Base-by-base conservation (phyloP, 2,329 filamentous ascomycete genomes). In the Botryotinia globosa region DNA sequence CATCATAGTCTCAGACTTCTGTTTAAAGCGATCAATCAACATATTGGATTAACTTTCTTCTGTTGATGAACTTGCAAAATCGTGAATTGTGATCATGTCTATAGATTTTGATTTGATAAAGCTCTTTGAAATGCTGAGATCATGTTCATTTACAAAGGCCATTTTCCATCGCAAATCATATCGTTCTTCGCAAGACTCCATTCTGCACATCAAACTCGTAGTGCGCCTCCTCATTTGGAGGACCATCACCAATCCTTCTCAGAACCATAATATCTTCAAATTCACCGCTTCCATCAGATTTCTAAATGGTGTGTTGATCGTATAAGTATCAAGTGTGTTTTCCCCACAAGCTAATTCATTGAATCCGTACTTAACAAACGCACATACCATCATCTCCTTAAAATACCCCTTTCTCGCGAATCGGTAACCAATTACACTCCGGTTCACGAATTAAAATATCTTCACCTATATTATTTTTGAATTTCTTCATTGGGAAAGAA, bases 341-440 rank as follows among this genome's bases (percentile, higher is more conserved):
- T 76, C 56, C 0, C 32, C 68, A 34, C 74, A 75, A 1, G 73
- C 75, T 18, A 80, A 61, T 18, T 72, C 72, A 20, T 70, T 29
- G 20, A 79, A 72, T 22, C 74, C 77, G 61, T 77, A 77, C 42
- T 79, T 75, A 16, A 78, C 32, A 20, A 77, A 34, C 1, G 73
- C 75, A 48, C 76, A 72, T 10, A 79, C 22, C 0, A 76, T 70
- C 0, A 76, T 70, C 73, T 80, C 78, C 9, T 72, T 59, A 20
- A 77, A 77, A 42, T 74, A 77, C 0, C 78, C 77, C 67, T 64
- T 74, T 7, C 75, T 73, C 56, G 72, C 73, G 72, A 76, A 74
- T 0, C 66, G 74, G 59, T 77, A 74, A 66, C 79, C 75, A 34
- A 80, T 76, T 32, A 68, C 0, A 76, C 64, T 7, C 76, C 78